Base-by-base conservation (phyloP, 305 asterid genomes). In the Fraxinus xanthoxyloides region DNA sequence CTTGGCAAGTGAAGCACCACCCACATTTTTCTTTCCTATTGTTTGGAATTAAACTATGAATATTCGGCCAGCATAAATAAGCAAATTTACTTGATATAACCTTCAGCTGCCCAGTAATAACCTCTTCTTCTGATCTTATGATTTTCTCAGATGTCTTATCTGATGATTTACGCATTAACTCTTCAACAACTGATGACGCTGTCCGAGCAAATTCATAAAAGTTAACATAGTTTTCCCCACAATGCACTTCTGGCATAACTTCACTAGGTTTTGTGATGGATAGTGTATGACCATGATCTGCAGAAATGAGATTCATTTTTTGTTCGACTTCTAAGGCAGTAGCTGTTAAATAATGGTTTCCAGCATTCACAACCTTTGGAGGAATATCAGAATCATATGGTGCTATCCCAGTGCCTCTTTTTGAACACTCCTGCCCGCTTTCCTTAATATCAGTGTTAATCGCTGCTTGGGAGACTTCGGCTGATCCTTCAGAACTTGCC, bases 1-100 rank as follows among this genome's bases (percentile, higher is more conserved):
- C 86, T 87, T 87, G 87, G 89, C 98, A 94, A 84, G 90, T 80
- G 85, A 89, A 85, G 87, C 99, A 95, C 99, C 99, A 95, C 74
- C 99, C 99, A 87, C 99, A 95, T 79, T 86, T 89, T 88, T 94
- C 98, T 86, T 91, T 94, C 87, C 88, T 84, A 76, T 79, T 77
- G 82, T 82, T 88, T 80, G 79, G 78, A 43, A 80, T 86, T 48
- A 82, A 74, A 30, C 82, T 78, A 32, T 76, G 90, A 75, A 87
- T 80, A 85, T 91, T 90, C 80, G 98, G 88, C 98, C 97, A 94
- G 75, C 86, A 87, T 80, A 95, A 92, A 30, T 86, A 89, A 63
- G 89, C 82, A 85, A 82, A 89, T 80, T 89, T 90, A 72, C 85
- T 87, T 8, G 92, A 87, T 76, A 93, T 90, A 82, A 90, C 87